Conservation (phyloP, 805 yeast genomes). For the Candida corydali region DNA sequence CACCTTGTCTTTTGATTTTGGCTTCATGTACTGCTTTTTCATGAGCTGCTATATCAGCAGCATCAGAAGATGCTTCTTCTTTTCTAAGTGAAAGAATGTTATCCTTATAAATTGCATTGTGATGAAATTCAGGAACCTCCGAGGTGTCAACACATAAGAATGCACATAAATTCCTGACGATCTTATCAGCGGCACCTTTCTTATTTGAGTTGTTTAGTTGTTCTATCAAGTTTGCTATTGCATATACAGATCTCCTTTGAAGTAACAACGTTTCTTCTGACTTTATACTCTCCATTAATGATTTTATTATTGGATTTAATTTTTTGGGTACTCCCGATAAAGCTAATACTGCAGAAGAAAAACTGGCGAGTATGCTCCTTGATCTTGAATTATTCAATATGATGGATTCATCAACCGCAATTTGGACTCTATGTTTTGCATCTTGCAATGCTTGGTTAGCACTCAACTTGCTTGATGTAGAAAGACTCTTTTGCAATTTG, state of each 20-base stretch:
- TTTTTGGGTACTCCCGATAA: constrained; percentile 75
- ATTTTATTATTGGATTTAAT: constrained; percentile 80
- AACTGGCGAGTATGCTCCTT: constrained; percentile 62
- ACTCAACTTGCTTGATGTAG: constrained; percentile 66
- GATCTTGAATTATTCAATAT: constrained; percentile 47
- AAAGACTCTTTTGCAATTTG: constrained; percentile 57
- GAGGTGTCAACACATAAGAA: constrained; percentile 93
- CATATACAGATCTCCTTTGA: constrained; percentile 66
- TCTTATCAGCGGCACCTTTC: constrained; percentile 77
- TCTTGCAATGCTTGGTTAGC: constrained; percentile 74
- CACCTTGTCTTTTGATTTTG: constrained; percentile 79
- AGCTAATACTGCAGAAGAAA: constrained; percentile 69
- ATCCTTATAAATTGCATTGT: constrained; percentile 51
- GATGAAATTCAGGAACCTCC: constrained; percentile 88
- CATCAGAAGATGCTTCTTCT: constrained; percentile 66
- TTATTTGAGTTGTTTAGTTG: constrained; percentile 56
- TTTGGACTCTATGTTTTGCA: constrained; percentile 61
- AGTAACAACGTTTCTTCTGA: constrained; percentile 61
- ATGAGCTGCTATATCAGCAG: constrained; percentile 55
- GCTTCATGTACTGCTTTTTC: constrained; percentile 71
- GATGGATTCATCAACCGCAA: constrained; percentile 68
- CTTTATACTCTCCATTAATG: constrained; percentile 90
- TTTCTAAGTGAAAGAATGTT: constrained; percentile 70
- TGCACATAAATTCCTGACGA: constrained; percentile 85
- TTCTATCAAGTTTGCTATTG: constrained; percentile 63